Evolutionary conservation across 2,329 filamentous ascomycete species (phyloP).

Genomic region (Colletotrichum euphorbiae): DNA sequence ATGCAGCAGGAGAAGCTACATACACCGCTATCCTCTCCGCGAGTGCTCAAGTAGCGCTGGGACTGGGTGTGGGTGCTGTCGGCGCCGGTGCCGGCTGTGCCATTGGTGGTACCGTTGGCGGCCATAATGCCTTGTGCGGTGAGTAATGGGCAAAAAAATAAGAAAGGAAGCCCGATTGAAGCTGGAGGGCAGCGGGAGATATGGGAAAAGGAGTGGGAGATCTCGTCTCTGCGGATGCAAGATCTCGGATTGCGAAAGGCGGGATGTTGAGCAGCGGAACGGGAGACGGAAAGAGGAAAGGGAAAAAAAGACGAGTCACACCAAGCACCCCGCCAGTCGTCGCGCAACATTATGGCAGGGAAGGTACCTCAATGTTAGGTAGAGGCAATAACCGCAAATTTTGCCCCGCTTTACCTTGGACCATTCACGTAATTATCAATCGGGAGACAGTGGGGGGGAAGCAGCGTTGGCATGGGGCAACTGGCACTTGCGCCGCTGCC

Average conservation of each 20-base stretch:
- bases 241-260: constrained; percentile 18
- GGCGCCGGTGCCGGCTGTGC: constrained; percentile 36
- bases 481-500: constrained; percentile 6
- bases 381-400: constrained; percentile 5
- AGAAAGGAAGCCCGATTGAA: constrained; percentile 21
- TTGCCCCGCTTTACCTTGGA: constrained; percentile 11
- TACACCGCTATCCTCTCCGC: constrained; percentile 63
- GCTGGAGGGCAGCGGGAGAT: not conserved
- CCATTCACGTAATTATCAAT: not conserved
- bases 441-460: not conserved
- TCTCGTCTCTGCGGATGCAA: constrained; percentile 15
- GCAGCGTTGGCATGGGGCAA: not conserved
- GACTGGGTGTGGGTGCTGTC: constrained; percentile 55
- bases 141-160: constrained; percentile 14
- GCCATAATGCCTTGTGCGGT: constrained; percentile 51
- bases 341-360: not conserved
- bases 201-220: constrained; percentile 12
- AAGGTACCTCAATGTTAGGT: not conserved
- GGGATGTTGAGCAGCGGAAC: constrained; percentile 19
- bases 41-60: constrained; percentile 63
- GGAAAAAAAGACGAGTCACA: constrained; percentile 32
- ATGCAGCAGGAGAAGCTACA: constrained; percentile 37
- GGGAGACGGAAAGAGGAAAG: constrained; percentile 9
- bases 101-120: constrained; percentile 53
- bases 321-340: constrained; percentile 15